These are phyloP conservation scores for Crepidotus variabilis DNA, from an alignment of 768 basidiomycete species.

Conservation along the genomic window DNA sequence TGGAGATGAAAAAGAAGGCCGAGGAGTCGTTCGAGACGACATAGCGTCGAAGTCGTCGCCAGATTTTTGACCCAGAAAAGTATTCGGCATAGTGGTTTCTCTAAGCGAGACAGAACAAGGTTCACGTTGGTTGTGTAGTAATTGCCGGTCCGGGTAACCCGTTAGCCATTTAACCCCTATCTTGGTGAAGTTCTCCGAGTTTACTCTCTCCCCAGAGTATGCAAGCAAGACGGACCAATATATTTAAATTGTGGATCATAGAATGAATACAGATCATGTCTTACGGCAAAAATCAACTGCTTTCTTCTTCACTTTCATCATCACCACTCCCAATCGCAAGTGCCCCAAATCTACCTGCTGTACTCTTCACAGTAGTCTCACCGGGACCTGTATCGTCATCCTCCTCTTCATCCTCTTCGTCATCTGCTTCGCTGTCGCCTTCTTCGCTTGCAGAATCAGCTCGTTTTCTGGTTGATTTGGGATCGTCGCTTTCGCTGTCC, in stretches of 20 bases:
- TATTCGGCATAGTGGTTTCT: conserved; percentile 16
- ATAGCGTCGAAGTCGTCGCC: conserved; percentile 14
- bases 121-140: neutral
- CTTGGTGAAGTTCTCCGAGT: no score
- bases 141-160: no score
- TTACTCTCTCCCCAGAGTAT: neutral
- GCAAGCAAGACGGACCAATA: neutral
- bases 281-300: neutral
- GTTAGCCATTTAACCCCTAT: neutral
- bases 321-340: conserved; percentile 25
- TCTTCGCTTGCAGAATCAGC: conserved; percentile 11
- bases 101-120: neutral
- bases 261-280: no score
- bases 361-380: conserved; percentile 13
- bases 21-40: conserved; percentile 11
- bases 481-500: conserved; percentile 25
- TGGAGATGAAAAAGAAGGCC: conserved; percentile 18
- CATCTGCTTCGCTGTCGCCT: conserved; percentile 17
- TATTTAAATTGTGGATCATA: no score
- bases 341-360: conserved; percentile 36
- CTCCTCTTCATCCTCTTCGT: conserved; percentile 22
- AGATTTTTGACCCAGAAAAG: conserved; percentile 16
- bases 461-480: conserved; percentile 19
- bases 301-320: conserved; percentile 15
- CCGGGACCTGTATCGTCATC: conserved; percentile 20